Conservation (phyloP, 1,284 basidiomycete species). For the Pholiota adiposa region DNA sequence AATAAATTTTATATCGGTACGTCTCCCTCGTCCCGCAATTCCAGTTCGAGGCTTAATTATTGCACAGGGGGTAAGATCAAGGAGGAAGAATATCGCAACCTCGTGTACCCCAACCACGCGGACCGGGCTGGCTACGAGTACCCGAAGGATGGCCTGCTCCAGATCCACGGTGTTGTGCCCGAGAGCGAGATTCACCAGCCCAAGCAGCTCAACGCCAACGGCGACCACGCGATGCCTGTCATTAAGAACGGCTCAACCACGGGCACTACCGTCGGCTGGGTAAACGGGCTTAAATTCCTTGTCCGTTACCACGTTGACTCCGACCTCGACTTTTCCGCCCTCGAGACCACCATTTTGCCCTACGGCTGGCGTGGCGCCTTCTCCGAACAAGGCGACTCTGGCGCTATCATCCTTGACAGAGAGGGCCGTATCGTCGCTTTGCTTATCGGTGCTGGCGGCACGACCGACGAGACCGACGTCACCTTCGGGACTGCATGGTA, state of each 20-base stretch:
- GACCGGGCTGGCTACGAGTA: background rate
- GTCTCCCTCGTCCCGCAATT: conserved; percentile 22
- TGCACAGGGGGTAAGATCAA: too few relatives aligned
- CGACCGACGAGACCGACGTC: too few relatives aligned
- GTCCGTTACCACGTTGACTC: conserved; percentile 20
- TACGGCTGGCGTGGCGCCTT: too few relatives aligned
- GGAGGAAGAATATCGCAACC: too few relatives aligned
- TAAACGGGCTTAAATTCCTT: conserved; percentile 34
- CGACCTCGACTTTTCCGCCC: too few relatives aligned
- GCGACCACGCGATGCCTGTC: conserved; percentile 32
- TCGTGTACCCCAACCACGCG: too few relatives aligned
- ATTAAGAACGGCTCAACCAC: conserved; percentile 39
- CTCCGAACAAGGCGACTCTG: too few relatives aligned
- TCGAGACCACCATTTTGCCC: too few relatives aligned
- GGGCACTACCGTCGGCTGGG: conserved; percentile 36
- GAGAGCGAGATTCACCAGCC: conserved; percentile 32
- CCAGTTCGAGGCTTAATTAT: conserved; percentile 18
- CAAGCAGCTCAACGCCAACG: conserved; percentile 31
- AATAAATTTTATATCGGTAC: conserved; percentile 36
- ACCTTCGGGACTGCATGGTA: too few relatives aligned
- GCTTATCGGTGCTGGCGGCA: too few relatives aligned
- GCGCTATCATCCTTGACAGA: too few relatives aligned
- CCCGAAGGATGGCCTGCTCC: conserved; percentile 8
- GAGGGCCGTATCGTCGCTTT: too few relatives aligned
- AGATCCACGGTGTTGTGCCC: conserved; percentile 19